Conservation (phyloP, 2,329 filamentous ascomycete species). For the Aspergillus phoenicis region DNA sequence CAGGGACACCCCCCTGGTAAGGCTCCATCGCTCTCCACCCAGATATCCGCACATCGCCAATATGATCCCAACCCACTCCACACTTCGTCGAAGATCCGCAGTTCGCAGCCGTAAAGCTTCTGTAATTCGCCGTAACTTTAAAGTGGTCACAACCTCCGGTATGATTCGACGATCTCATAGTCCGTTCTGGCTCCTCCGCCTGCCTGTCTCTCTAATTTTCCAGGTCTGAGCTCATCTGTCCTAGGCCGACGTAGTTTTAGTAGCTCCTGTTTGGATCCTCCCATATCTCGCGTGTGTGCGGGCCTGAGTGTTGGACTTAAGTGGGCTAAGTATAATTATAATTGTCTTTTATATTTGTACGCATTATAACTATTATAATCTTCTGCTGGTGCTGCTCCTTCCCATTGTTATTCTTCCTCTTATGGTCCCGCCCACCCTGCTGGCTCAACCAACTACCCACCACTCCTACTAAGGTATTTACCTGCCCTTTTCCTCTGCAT, state of each 20-base stretch:
- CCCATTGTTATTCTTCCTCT: slow-evolving; percentile 19
- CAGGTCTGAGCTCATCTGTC: slow-evolving; percentile 26
- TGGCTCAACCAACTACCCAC: slow-evolving; percentile 18
- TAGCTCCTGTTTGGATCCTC: slow-evolving; percentile 23
- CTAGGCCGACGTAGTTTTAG: slow-evolving; percentile 19
- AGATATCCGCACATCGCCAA: slow-evolving; percentile 29
- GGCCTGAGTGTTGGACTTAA: slow-evolving; percentile 23
- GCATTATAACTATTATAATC: slow-evolving; percentile 15
- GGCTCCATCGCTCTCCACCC: slow-evolving; percentile 27
- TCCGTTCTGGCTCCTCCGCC: slow-evolving; percentile 18
- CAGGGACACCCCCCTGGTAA: slow-evolving; percentile 28
- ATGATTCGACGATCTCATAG: slow-evolving; percentile 27
- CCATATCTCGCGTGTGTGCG: slow-evolving; percentile 26
- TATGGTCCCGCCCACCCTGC: slow-evolving; percentile 16
- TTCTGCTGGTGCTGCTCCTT: slow-evolving; percentile 17
- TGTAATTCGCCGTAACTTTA: slow-evolving; percentile 36
- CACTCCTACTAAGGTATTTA: slow-evolving; percentile 16
- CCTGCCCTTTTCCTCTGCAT: slow-evolving; percentile 16
- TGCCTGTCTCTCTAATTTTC: slow-evolving; percentile 21
- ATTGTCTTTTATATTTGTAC: slow-evolving; percentile 13
- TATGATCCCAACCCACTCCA: slow-evolving; percentile 32
- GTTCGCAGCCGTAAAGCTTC: slow-evolving; percentile 33
- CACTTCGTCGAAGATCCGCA: slow-evolving; percentile 33
- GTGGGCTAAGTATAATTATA: slow-evolving; percentile 16
- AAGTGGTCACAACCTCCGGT: slow-evolving; percentile 21